A percentile compares a stretch with the other conserved stretches of the same genome.
Evolutionary conservation across 768 basidiomycete genomes (phyloP).

Genomic region (Lentinula detonsa): DNA sequence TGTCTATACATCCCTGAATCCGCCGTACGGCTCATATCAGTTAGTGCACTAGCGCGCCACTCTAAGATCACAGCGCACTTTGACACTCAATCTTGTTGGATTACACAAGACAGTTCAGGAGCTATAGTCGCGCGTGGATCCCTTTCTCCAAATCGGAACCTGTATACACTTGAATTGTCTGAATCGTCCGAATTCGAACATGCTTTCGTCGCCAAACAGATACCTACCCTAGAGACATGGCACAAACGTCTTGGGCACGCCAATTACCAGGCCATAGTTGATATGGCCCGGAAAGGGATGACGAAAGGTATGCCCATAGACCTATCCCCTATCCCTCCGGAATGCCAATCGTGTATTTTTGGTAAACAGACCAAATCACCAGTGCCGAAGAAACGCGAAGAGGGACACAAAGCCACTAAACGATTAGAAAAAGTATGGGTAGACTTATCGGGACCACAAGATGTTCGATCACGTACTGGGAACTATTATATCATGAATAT

Average conservation of each 20-base stretch:
- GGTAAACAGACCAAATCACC: background rate
- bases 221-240: background rate
- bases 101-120: no score
- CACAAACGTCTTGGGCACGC: background rate
- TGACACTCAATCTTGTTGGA: no score
- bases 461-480: background rate
- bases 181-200: no score
- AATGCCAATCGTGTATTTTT: background rate
- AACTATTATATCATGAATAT: conserved; percentile 6
- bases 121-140: no score
- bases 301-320: background rate
- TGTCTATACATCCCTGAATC: no score
- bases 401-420: background rate
- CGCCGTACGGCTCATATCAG: no score
- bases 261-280: background rate
- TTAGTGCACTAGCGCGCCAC: no score
- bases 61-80: no score
- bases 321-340: background rate
- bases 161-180: no score
- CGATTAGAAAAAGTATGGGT: conserved; percentile 5
- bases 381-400: background rate
- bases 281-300: background rate
- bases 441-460: conserved; percentile 7
- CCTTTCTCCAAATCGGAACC: no score
- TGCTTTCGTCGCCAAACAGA: background rate